phyloP scores from a whole-genome alignment of 129 eudicot genomes.

The Deinandra increscens region DNA sequence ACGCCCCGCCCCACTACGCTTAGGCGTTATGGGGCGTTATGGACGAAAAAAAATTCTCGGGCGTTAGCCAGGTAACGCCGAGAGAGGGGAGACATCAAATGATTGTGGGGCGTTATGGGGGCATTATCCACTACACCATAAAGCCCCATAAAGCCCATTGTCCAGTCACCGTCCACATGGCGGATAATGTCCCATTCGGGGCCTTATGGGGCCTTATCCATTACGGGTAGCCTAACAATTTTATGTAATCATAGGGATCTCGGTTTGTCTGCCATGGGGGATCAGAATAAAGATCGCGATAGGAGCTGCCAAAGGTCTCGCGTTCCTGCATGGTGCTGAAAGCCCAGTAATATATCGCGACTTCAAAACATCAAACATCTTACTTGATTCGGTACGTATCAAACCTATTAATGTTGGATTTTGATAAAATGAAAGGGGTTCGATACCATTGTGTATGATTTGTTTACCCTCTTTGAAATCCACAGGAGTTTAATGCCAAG shows the following conservation, averaged over 20 bases:
- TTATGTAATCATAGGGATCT: constrained; percentile 45
- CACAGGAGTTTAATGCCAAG: constrained; percentile 79
- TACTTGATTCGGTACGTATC: constrained; percentile 79
- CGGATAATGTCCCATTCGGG: too few relatives aligned
- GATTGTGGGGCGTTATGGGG: too few relatives aligned
- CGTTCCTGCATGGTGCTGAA: constrained; percentile 92
- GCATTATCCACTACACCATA: too few relatives aligned
- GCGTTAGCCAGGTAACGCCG: too few relatives aligned
- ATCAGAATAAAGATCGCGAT: constrained; percentile 81
- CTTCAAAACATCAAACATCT: constrained; percentile 88
- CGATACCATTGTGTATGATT: not conserved
- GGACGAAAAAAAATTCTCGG: too few relatives aligned
- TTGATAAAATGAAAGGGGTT: not conserved
- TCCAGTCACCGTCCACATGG: too few relatives aligned
- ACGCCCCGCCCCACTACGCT: too few relatives aligned
- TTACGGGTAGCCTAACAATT: too few relatives aligned
- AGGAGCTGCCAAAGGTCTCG: constrained; percentile 96
- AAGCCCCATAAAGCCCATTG: too few relatives aligned
- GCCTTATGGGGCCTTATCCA: too few relatives aligned
- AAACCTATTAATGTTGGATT: not conserved
- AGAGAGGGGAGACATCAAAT: too few relatives aligned
- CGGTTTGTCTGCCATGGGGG: constrained; percentile 83
- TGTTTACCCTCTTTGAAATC: not conserved
- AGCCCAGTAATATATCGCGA: constrained; percentile 93
- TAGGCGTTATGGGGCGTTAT: too few relatives aligned